Evolutionary conservation across 2,329 filamentous ascomycete species (phyloP), one percentile per base, ranked within the genome.

Genomic region (Septoria linicola): DNA sequence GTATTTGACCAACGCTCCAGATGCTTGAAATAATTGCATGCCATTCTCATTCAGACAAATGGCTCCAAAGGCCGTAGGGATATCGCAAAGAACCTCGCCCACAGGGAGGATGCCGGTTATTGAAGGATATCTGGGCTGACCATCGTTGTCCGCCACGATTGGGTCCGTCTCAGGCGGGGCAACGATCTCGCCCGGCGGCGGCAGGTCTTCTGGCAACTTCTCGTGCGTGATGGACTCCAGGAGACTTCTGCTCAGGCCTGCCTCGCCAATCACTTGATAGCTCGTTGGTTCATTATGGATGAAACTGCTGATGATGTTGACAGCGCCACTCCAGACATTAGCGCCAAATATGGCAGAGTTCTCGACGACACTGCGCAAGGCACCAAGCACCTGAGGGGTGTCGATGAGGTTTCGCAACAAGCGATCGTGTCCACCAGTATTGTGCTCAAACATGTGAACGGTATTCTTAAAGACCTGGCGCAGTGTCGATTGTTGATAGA

Each of bases 221-320:
- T 59, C 37, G 10, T 53, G 59, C 42, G 79, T 95, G 47, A 97
- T 81, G 3, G 91, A 84, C 68, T 92, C 85, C 11, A 99, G 77
- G 52, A 96, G 87, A 44, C 84, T 88, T 66, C 87, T 87, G 63
- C 93, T 91, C 61, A 99, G 80, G 17, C 90, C 90, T 43, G 93
- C 92, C 72, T 99, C 93, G 11, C 89, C 89, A 59, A 99, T 93
- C 19, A 96, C 89, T 21, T 89, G 87, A 68, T 96, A 99, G 69
- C 93, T 99, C 0, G 93, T 99, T 0, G 93, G 93, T 65, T 99
- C 93, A 66, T 97, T 96, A 72, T 99, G 95, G 63, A 99, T 95
- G 70, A 99, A 99, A 62, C 89, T 92, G 66, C 89, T 93, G 43
- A 99, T 76, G 50, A 96, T 92, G 48, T 86, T 91, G 55, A 96